Conservation (phyloP, 805 yeast genomes). For the Pichia manshurica region DNA sequence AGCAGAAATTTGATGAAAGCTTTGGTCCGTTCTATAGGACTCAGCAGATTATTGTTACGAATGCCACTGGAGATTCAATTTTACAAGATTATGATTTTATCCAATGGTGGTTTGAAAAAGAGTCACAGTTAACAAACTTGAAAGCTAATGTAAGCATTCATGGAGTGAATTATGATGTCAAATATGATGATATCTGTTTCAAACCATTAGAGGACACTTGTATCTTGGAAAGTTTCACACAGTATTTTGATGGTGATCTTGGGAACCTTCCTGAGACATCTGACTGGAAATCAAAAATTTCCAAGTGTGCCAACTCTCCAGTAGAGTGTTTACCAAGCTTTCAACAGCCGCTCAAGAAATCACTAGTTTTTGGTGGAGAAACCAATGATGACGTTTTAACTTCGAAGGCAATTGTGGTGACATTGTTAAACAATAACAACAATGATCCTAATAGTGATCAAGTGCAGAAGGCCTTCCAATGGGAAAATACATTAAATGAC, state of each 20-base stretch:
- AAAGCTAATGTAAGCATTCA: conserved; percentile 18
- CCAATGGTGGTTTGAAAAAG: conserved; percentile 88
- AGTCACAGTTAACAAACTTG: conserved; percentile 41
- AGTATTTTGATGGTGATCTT: conserved; percentile 70
- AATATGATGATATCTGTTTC: conserved; percentile 68
- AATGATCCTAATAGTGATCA: conserved; percentile 38
- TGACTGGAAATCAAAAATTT: conserved; percentile 52
- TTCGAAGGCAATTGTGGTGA: conserved; percentile 70
- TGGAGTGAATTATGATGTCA: conserved; percentile 16
- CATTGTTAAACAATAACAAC: conserved; percentile 60
- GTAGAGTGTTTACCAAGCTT: conserved; percentile 86
- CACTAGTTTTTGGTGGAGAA: conserved; percentile 61
- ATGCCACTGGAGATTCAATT: conserved; percentile 63
- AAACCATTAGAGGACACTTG: conserved; percentile 78
- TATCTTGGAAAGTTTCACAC: conserved; percentile 82
- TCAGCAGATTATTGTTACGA: conserved; percentile 73
- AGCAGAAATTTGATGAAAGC: conserved; percentile 62
- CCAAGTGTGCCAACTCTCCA: conserved; percentile 68
- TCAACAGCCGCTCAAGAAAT: conserved; percentile 80
- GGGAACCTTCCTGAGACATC: conserved; percentile 37
- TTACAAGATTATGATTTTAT: conserved; percentile 55
- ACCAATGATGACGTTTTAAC: conserved; percentile 39
- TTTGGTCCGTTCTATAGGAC: conserved; percentile 92
- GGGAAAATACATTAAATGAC: conserved; percentile 68
- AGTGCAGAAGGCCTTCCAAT: conserved; percentile 38